These are phyloP conservation scores for Ophiosphaerella narmari DNA, from an alignment of 2,329 filamentous ascomycete species.

Conservation along the genomic window DNA sequence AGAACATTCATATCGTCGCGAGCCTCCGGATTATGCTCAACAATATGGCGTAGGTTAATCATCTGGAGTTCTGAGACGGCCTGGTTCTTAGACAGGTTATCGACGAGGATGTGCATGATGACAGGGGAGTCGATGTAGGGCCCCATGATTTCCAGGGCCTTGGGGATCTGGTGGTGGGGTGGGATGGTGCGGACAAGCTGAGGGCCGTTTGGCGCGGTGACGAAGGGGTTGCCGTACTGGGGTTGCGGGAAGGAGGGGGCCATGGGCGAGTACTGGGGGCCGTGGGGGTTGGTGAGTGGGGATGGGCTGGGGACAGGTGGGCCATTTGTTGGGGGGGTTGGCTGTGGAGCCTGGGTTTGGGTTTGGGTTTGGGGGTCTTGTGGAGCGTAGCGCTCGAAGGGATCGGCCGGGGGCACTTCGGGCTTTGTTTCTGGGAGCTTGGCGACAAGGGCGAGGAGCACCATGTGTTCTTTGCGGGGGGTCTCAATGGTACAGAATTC, in stretches of 20 bases:
- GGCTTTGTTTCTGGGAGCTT: constrained; percentile 43
- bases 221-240: constrained; percentile 30
- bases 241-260: constrained; percentile 26
- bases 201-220: constrained; percentile 9
- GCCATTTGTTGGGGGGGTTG: constrained; percentile 25
- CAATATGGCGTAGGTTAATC: constrained; percentile 71
- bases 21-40: constrained; percentile 68
- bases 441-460: constrained; percentile 85
- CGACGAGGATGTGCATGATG: constrained; percentile 45
- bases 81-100: constrained; percentile 33
- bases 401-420: constrained; percentile 30
- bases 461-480: constrained; percentile 71
- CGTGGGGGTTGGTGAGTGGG: constrained; percentile 37
- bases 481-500: constrained; percentile 79
- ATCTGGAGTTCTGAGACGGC: constrained; percentile 62
- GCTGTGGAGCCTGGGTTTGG: constrained; percentile 16
- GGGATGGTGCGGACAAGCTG: constrained; percentile 11
- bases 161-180: constrained; percentile 40
- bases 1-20: constrained; percentile 58
- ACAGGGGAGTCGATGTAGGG: constrained; percentile 49
- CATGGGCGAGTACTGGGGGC: constrained; percentile 42
- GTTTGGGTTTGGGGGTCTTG: constrained; percentile 11
- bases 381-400: constrained; percentile 28
- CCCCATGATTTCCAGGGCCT: constrained; percentile 49
- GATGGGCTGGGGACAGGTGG: constrained; percentile 31